These are phyloP conservation scores for Rosa lucieae DNA, from an alignment of 306 rosid species.

Conservation along the genomic window DNA sequence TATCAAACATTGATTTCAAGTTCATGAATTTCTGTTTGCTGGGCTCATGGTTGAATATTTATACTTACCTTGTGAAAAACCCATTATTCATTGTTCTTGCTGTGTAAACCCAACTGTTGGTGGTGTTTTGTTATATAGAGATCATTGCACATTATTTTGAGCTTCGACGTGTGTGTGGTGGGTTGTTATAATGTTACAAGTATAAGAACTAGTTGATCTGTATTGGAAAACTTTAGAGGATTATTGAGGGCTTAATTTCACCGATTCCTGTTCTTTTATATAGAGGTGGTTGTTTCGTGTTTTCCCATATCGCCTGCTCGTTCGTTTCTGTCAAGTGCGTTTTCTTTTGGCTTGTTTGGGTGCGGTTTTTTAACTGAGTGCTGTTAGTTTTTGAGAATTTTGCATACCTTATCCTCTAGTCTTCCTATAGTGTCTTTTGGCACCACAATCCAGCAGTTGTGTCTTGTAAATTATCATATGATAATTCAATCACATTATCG, in stretches of 20 bases:
- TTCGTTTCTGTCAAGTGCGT: background rate
- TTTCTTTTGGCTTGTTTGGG: background rate
- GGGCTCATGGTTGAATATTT: background rate
- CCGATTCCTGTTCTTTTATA: background rate
- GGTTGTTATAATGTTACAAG: background rate
- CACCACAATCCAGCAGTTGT: background rate
- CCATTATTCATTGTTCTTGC: background rate
- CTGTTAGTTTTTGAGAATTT: background rate
- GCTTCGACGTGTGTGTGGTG: background rate
- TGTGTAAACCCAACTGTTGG: background rate
- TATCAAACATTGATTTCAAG: background rate
- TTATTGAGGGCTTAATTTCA: background rate
- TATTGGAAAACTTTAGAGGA: background rate
- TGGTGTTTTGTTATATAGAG: background rate
- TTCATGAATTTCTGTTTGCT: background rate
- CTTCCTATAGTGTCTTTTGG: background rate
- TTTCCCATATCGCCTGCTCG: background rate
- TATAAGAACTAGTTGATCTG: background rate
- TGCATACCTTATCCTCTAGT: background rate
- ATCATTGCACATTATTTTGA: background rate
- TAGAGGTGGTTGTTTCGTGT: background rate
- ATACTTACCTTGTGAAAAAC: background rate
- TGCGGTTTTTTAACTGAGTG: background rate
- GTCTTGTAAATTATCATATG: background rate
- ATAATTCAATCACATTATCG: too few relatives aligned